These are phyloP conservation scores for Pachyrhizus erosus DNA, from an alignment of 306 rosid genomes.

Conservation along the genomic window DNA sequence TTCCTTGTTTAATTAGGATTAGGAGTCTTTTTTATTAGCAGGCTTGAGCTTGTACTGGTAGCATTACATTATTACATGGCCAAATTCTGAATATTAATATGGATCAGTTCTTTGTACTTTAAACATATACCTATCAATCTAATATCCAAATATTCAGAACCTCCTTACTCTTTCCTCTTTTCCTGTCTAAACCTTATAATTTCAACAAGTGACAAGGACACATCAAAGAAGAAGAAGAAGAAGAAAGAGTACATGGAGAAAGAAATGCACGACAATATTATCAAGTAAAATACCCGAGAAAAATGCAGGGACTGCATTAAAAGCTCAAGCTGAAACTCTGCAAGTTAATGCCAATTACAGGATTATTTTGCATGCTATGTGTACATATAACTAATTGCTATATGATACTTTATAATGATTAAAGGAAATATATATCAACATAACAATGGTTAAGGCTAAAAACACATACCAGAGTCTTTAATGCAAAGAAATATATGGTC, in stretches of 20 bases:
- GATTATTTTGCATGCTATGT: conserved; percentile 36
- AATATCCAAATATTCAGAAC: conserved; percentile 33
- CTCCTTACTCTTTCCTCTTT: conserved; percentile 28
- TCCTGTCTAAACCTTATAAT: conserved; percentile 24
- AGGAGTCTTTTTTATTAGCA: background rate
- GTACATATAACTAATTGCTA: conserved; percentile 3
- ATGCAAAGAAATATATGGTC: conserved; percentile 96
- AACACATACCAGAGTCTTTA: conserved; percentile 83
- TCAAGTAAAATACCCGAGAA: conserved; percentile 77
- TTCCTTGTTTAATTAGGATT: background rate
- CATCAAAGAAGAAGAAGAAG: conserved; percentile 10
- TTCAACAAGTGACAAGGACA: conserved; percentile 13
- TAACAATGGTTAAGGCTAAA: conserved; percentile 21
- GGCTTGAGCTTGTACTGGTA: conserved; percentile 1
- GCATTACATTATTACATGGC: background rate
- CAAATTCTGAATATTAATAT: conserved; percentile 12
- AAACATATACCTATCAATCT: conserved; percentile 21
- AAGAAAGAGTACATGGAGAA: background rate
- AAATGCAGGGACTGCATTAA: conserved; percentile 91
- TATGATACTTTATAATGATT: conserved; percentile 10
- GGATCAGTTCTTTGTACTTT: conserved; percentile 10
- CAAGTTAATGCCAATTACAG: conserved; percentile 51
- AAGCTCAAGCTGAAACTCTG: conserved; percentile 96
- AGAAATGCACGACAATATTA: conserved; percentile 1
- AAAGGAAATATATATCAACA: conserved; percentile 29